Evolutionary conservation across 73 alveolate species (phyloP).

Genomic region (Durusdinium trenchii): DNA sequence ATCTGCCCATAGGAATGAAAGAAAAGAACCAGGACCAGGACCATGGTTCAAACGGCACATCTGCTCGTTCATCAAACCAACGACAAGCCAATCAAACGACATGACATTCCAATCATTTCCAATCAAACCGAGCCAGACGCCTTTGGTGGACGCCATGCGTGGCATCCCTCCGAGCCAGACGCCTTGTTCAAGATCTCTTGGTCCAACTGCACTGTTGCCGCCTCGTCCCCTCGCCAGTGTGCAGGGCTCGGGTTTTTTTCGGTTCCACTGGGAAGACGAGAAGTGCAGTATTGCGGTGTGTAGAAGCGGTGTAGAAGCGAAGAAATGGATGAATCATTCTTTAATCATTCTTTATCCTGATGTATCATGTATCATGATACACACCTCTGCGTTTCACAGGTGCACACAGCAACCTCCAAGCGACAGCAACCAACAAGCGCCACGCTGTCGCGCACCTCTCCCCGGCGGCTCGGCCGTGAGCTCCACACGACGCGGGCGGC

Average conservation of each 20-base stretch:
- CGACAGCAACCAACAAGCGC: not conserved
- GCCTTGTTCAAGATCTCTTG: constrained; percentile 46
- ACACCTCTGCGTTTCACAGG: not conserved
- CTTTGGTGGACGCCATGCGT: not conserved
- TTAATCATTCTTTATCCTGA: too few relatives aligned
- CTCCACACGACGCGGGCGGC: too few relatives aligned
- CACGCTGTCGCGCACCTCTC: too few relatives aligned
- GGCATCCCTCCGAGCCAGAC: not conserved
- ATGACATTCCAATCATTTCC: not conserved
- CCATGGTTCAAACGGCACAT: not conserved
- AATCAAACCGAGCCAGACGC: not conserved
- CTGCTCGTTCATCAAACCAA: not conserved
- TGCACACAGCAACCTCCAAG: not conserved
- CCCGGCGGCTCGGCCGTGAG: too few relatives aligned
- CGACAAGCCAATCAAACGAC: too few relatives aligned
- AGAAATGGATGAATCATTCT: too few relatives aligned
- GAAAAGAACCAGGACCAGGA: not conserved
- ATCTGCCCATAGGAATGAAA: not conserved
- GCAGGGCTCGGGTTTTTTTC: too few relatives aligned
- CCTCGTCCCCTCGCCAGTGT: constrained; percentile 48
- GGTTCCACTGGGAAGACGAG: too few relatives aligned
- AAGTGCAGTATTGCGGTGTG: too few relatives aligned
- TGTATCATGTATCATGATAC: too few relatives aligned
- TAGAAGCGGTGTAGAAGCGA: too few relatives aligned
- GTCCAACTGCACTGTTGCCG: constrained; percentile 56